Evolutionary conservation across 176 grass and related monocot genomes (phyloP).

Genomic region (Echinochloa phyllopogon): DNA sequence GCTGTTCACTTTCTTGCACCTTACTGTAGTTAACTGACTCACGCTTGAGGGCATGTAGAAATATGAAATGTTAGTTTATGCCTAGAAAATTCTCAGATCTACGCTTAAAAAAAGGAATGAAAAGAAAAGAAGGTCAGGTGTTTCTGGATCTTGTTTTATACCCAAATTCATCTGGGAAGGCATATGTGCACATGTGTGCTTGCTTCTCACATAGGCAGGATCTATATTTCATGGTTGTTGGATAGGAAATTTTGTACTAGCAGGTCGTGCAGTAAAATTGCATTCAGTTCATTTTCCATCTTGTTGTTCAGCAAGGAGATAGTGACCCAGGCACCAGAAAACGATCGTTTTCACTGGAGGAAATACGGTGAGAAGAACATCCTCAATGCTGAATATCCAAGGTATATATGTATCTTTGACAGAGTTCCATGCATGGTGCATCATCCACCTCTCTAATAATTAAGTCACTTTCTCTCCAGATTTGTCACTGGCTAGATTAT

Average conservation of each 20-base stretch:
- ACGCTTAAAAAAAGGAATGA: background rate
- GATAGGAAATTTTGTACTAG: background rate
- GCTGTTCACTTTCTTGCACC: conserved; percentile 1
- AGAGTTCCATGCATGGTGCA: conserved; percentile 3
- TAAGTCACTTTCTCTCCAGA: background rate
- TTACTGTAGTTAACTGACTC: background rate
- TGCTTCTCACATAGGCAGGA: background rate
- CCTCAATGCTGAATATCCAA: conserved; percentile 44
- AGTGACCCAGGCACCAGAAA: conserved; percentile 39
- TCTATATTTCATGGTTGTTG: conserved; percentile 43
- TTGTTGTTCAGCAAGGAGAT: conserved; percentile 36
- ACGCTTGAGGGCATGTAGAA: background rate
- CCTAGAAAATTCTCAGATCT: background rate
- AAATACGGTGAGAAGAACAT: conserved; percentile 64
- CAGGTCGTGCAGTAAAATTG: background rate
- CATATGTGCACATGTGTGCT: background rate
- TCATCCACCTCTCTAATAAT: too few relatives aligned
- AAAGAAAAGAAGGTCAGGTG: background rate
- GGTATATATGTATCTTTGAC: conserved; percentile 33
- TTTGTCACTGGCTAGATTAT: background rate
- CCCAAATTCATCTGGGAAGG: background rate
- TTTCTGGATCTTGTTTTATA: conserved; percentile 16
- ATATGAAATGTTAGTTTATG: background rate
- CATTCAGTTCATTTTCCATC: background rate
- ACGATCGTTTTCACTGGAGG: conserved; percentile 56